Evolutionary conservation across 805 yeast genomes (phyloP), one percentile per base, ranked within the genome.

Genomic region (Kluyveromyces nonfermentans): DNA sequence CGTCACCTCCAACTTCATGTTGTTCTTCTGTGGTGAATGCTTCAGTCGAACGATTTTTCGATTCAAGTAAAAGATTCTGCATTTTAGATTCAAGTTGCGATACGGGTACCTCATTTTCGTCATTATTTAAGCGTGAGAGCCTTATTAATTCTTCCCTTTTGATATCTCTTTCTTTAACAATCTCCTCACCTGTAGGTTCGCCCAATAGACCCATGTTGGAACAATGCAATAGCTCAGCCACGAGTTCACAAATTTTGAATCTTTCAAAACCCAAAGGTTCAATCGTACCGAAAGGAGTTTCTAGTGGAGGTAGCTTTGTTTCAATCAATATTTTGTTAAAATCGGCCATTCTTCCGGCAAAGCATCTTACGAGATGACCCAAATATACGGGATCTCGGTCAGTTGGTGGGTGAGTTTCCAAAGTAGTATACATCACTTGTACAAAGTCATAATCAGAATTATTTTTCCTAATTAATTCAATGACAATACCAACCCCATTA

Each of bases 181-280:
- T 72, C 37, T 69, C 69, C 56, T 85, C 80, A 42, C 89, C 89
- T 33, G 73, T 70, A 30, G 75, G 77, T 47, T 89, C 89, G 61
- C 90, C 93, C 46, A 93, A 72, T 22, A 93, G 70, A 2, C 85
- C 85, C 95, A 93, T 93, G 64, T 93, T 93, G 9, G 96, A 87
- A 59, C 98, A 93, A 64, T 93, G 98, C 41, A 93, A 70, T 37
- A 93, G 71, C 59, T 93, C 98, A 0, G 98, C 98, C 36, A 90
- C 80, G 35, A 93, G 71, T 65, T 93, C 98, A 54, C 96, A 84
- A 16, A 93, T 76, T 56, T 90, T 86, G 66, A 93, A 93, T 51
- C 95, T 74, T 55, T 93, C 96, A 63, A 93, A 86, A 1, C 98
- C 98, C 21, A 93, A 68, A 1, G 93, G 89, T 58, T 83, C 86